Conservation (phyloP, 2,329 filamentous ascomycete species). For the Trichoderma gracile region DNA sequence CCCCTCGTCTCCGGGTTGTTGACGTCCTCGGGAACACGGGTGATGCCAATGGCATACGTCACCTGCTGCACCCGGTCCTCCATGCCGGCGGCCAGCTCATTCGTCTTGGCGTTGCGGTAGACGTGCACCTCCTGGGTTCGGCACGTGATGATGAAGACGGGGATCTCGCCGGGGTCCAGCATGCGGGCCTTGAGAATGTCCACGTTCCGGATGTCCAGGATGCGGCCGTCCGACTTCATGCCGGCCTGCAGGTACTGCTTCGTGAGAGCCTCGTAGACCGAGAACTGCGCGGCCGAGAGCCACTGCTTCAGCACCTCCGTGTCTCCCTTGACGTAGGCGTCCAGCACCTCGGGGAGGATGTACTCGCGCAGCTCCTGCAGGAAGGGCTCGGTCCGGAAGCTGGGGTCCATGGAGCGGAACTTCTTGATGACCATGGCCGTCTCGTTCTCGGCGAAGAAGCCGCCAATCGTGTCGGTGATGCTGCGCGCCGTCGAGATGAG, state of each 20-base stretch:
- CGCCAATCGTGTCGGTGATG: conserved; percentile 88
- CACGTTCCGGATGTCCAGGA: conserved; percentile 92
- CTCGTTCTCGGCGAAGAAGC: conserved; percentile 98
- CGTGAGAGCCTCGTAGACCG: conserved; percentile 93
- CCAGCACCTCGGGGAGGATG: conserved; percentile 93
- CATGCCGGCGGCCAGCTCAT: conserved; percentile 91
- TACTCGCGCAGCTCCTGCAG: conserved; percentile 95
- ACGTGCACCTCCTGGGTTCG: conserved; percentile 97
- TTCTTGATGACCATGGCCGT: conserved; percentile 97
- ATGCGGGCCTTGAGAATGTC: conserved; percentile 81
- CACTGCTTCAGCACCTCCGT: conserved; percentile 87
- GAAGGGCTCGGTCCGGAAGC: conserved; percentile 94
- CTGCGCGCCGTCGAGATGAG: conserved; percentile 89
- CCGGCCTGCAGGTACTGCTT: conserved; percentile 94
- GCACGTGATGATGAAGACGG: conserved; percentile 96
- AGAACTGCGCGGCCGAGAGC: conserved; percentile 94
- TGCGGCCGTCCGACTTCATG: conserved; percentile 90
- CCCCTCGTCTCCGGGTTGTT: conserved; percentile 95
- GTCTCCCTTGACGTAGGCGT: conserved; percentile 97
- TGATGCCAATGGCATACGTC: conserved; percentile 96
- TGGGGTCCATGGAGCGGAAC: conserved; percentile 92
- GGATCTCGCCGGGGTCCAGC: conserved; percentile 81
- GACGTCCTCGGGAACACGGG: conserved; percentile 89
- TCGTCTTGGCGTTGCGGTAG: conserved; percentile 88
- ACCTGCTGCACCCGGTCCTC: conserved; percentile 98